Conservation (phyloP, 192 early-diverging fungal genomes). For the Coemansia javaensis region DNA sequence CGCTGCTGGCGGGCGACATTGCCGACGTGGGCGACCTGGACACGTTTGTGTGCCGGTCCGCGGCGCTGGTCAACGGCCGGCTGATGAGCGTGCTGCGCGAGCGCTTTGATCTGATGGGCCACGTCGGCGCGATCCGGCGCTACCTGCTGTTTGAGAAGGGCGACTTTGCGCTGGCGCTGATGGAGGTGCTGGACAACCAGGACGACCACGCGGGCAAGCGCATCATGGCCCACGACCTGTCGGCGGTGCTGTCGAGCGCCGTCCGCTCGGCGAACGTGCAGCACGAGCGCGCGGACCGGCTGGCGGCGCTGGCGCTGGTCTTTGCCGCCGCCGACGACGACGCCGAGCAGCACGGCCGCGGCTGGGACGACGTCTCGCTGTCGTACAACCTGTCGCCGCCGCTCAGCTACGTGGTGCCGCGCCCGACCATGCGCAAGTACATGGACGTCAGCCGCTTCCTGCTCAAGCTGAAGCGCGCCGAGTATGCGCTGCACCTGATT, state of each 20-base stretch:
- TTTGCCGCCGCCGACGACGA: conserved; percentile 32
- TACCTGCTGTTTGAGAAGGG: conserved; percentile 92
- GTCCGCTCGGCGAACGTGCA: conserved; percentile 87
- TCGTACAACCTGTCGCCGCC: conserved; percentile 80
- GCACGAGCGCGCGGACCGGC: conserved; percentile 70
- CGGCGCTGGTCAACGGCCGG: conserved; percentile 66
- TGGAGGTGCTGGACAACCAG: conserved; percentile 68
- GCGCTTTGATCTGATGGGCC: conserved; percentile 79
- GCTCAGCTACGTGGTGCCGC: conserved; percentile 77
- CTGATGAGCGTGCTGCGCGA: conserved; percentile 73
- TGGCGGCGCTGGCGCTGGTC: conserved; percentile 49
- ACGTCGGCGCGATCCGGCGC: conserved; percentile 78
- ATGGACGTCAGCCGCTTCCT: conserved; percentile 81
- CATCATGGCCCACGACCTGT: conserved; percentile 85
- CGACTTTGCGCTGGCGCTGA: conserved; percentile 87
- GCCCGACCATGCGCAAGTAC: conserved; percentile 72
- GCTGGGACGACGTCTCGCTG: conserved; percentile 93
- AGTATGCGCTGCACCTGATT: conserved; percentile 63
- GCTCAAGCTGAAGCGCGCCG: conserved; percentile 84
- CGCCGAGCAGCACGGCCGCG: conserved; percentile 23
- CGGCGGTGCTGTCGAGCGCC: conserved; percentile 76
- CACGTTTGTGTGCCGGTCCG: conserved; percentile 65
- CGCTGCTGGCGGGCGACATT: conserved; percentile 48
- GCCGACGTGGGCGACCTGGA: conserved; percentile 65
- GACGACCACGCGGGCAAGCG: conserved; percentile 65